Conservation (phyloP, 306 rosid genomes). For the Vigna unguiculata region DNA sequence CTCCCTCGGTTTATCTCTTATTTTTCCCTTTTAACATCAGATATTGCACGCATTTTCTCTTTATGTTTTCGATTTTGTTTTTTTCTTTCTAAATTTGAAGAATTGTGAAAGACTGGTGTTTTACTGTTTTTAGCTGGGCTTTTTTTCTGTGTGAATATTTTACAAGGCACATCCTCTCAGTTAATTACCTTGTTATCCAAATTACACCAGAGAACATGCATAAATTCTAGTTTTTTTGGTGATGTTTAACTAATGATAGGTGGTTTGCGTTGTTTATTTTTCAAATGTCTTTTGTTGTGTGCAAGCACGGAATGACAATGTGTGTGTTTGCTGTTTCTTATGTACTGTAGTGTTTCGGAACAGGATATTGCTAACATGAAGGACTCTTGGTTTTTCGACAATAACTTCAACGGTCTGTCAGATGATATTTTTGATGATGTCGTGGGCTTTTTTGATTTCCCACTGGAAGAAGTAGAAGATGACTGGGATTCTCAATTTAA, state of each 20-base stretch:
- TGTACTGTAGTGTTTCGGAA: conserved; percentile 27
- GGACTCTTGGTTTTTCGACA: conserved; percentile 64
- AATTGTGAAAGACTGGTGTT: background rate
- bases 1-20: background rate
- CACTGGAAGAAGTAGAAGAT: conserved; percentile 71
- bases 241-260: conserved; percentile 9
- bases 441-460: conserved; percentile 64
- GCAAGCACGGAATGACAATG: conserved; percentile 35
- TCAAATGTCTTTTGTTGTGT: conserved; percentile 7
- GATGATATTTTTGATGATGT: conserved; percentile 62
- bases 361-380: conserved; percentile 62
- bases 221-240: conserved; percentile 27
- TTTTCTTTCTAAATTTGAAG: conserved; percentile 6
- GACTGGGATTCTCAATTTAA: conserved; percentile 70
- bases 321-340: conserved; percentile 31
- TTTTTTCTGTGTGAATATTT: background rate
- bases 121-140: conserved; percentile 35
- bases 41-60: conserved; percentile 45
- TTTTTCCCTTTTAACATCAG: background rate
- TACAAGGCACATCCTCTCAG: background rate
- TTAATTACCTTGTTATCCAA: conserved; percentile 29
- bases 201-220: conserved; percentile 23
- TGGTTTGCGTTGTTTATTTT: conserved; percentile 29
- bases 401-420: conserved; percentile 56
- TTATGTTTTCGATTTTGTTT: conserved; percentile 1